Base-by-base conservation (phyloP, 2,329 filamentous ascomycete genomes). In the Drechslerella stenobrocha region DNA sequence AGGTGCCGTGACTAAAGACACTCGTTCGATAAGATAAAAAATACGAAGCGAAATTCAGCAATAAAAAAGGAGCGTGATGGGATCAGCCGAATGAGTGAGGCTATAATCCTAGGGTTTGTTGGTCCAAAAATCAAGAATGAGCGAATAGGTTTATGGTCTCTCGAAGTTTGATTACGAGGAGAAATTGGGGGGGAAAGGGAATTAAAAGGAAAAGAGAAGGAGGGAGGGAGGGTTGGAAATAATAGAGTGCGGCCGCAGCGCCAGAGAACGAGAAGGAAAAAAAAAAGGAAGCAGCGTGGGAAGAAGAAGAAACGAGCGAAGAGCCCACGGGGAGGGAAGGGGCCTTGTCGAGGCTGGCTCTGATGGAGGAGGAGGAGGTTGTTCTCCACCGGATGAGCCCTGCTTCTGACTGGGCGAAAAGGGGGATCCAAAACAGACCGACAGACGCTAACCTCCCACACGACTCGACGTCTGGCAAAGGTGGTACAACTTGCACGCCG, bases 51-150 rank as follows among this genome's bases (percentile, higher is more conserved):
- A 63, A 69, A 69, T 66, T 66, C 53, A 69, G 47, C 60, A 67
- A 45, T 67, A 67, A 71, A 72, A 72, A 72, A 73, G 66, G 72
- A 73, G 72, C 65, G 72, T 73, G 70, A 73, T 72, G 72, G 72
- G 70, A 61, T 61, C 70, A 70, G 71, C 72, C 72, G 70, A 74
- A 74, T 64, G 72, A 74, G 72, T 74, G 72, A 74, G 72, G 71
- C 71, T 72, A 61, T 63, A 69, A n/a, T 70, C 69, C 69, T 69
- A 63, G 65, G 53, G 53, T 59, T 59, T 60, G 44, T 58, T 60
- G 57, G 57, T 44, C 53, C 56, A 65, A 69, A 70, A 67, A 67
- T 61, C 48, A 69, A 70, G 67, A 59, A 61, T 61, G 64, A 61
- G 57, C 64, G 56, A 60, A 65, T 64, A 59, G 65, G 66, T 69